These are phyloP conservation scores for Dentipellis fragilis DNA, from an alignment of 768 basidiomycete genomes.

Conservation along the genomic window DNA sequence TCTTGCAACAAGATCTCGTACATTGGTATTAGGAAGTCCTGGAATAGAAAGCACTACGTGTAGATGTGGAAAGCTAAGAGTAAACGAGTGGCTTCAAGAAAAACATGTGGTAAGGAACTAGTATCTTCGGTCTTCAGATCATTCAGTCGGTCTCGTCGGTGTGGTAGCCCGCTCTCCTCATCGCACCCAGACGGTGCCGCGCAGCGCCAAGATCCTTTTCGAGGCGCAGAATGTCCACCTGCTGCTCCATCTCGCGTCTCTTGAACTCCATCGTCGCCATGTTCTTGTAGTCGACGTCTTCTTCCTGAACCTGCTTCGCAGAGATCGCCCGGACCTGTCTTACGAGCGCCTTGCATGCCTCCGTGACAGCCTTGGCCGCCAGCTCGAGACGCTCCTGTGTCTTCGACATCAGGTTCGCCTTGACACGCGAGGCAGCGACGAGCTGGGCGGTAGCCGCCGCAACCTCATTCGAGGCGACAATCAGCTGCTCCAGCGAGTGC, in stretches of 20 bases:
- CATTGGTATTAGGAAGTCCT: conserved; percentile 7
- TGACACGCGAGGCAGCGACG: conserved; percentile 96
- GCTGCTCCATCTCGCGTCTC: conserved; percentile 96
- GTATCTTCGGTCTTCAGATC: conserved; percentile 1
- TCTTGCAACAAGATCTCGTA: not conserved
- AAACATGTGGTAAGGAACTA: not conserved
- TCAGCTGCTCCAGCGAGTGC: conserved; percentile 95
- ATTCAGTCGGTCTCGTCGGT: conserved; percentile 58
- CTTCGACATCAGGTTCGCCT: conserved; percentile 97
- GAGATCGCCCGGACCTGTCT: conserved; percentile 93
- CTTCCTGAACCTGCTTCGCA: conserved; percentile 68
- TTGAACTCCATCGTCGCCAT: conserved; percentile 97
- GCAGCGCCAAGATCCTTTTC: conserved; percentile 93
- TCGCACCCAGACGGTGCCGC: conserved; percentile 69
- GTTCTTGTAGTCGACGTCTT: conserved; percentile 77
- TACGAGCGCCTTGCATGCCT: conserved; percentile 94
- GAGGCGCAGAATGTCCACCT: conserved; percentile 93
- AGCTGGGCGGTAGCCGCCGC: conserved; percentile 95
- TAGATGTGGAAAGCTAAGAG: not conserved
- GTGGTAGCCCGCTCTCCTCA: conserved; percentile 86
- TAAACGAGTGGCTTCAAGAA: not conserved
- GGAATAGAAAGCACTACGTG: conserved; percentile 4
- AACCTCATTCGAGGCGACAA: conserved; percentile 99
- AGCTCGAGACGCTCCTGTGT: conserved; percentile 94
- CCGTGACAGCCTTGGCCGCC: conserved; percentile 95